Conservation (phyloP, 257 asterid genomes). For the Gardenia jasminoides region DNA sequence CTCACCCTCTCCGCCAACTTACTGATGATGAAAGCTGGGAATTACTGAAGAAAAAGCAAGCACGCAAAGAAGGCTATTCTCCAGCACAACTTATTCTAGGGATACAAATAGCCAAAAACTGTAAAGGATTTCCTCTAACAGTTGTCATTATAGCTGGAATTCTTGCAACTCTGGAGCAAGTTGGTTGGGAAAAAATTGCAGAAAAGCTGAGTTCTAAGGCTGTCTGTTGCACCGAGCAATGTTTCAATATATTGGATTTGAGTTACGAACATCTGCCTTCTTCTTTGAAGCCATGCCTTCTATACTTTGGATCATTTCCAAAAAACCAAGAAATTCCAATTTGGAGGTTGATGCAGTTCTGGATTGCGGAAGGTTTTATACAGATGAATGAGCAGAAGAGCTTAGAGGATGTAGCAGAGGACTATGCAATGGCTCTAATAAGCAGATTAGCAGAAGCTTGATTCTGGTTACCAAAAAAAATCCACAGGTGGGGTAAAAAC, state of each 20-base stretch:
- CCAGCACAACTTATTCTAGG: background rate
- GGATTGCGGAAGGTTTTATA: slow-evolving; percentile 8
- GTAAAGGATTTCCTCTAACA: slow-evolving; percentile 13
- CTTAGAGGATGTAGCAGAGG: background rate
- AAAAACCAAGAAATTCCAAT: background rate
- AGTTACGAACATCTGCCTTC: background rate
- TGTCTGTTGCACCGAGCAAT: background rate
- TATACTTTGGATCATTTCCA: slow-evolving; percentile 6
- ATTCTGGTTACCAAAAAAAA: background rate
- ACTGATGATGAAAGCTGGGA: slow-evolving; percentile 5
- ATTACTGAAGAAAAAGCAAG: background rate
- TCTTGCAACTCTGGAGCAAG: background rate
- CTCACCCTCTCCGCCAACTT: background rate
- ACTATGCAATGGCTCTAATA: background rate
- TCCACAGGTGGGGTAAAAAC: background rate
- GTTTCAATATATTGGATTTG: background rate
- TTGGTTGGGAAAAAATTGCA: slow-evolving; percentile 3
- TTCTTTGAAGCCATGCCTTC: slow-evolving; percentile 1
- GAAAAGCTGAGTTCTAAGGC: background rate
- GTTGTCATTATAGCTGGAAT: slow-evolving; percentile 5
- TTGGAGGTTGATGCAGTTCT: background rate
- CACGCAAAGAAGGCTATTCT: background rate
- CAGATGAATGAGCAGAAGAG: background rate
- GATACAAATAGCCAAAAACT: background rate
- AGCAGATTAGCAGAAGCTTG: background rate